A percentile compares a stretch with the other conserved stretches of the same genome.
Conservation (phyloP, 2,329 filamentous ascomycete species). For the Pochonia chlamydosporia region DNA sequence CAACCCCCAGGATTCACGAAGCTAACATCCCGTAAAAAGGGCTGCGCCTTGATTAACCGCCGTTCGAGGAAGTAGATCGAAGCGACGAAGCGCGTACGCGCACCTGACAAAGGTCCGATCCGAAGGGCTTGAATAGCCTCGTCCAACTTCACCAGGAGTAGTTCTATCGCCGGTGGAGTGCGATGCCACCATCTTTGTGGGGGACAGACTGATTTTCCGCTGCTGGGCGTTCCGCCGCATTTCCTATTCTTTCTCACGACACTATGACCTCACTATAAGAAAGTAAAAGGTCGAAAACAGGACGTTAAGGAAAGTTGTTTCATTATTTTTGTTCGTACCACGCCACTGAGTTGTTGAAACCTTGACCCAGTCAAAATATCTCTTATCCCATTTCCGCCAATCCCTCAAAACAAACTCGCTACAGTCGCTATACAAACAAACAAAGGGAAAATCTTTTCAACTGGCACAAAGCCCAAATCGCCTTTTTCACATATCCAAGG, state of each 20-base stretch:
- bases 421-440: not conserved
- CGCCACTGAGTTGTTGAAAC: not conserved
- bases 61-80: not conserved
- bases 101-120: not conserved
- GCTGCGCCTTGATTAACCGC: too few species aligned
- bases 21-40: too few species aligned
- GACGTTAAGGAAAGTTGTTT: not conserved
- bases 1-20: too few species aligned
- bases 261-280: not conserved
- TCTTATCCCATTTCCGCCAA: not conserved
- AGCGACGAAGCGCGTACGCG: conserved; percentile 3
- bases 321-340: not conserved
- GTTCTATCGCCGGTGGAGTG: too few species aligned
- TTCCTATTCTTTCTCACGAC: not conserved
- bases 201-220: not conserved
- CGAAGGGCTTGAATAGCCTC: not conserved
- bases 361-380: not conserved
- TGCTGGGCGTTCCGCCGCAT: not conserved
- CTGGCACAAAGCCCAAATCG: not conserved
- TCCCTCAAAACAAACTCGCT: not conserved
- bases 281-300: not conserved
- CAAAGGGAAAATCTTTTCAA: not conserved
- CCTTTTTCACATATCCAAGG: not conserved
- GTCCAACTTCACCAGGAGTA: too few species aligned
- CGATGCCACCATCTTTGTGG: too few species aligned